Conservation (phyloP, 495 filamentous ascomycete genomes). For the Aspergillus diversus region DNA sequence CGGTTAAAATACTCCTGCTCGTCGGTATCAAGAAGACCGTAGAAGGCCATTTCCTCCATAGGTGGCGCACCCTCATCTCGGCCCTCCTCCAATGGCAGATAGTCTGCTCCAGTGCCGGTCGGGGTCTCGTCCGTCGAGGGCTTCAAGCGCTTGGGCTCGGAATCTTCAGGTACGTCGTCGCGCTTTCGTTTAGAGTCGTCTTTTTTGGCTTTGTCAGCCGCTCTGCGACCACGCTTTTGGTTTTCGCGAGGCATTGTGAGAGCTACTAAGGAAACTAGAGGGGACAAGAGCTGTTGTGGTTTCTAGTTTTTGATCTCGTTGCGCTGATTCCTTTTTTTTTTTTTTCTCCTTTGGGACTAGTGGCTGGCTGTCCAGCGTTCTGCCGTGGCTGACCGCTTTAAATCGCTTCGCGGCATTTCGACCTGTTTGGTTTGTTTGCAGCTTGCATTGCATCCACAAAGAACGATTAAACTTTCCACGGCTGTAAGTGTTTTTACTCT, state of each 20-base stretch:
- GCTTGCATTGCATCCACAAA: no score
- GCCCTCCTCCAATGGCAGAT: slow-evolving; percentile 40
- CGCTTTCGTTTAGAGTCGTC: slow-evolving; percentile 48
- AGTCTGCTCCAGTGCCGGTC: slow-evolving; percentile 38
- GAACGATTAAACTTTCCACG: no score
- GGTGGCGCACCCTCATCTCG: slow-evolving; percentile 21
- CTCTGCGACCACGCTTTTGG: slow-evolving; percentile 70
- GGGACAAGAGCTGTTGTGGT: no score
- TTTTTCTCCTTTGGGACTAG: no score
- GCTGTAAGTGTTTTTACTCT: no score
- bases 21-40: slow-evolving; percentile 83
- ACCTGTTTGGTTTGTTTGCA: no score
- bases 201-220: slow-evolving; percentile 52
- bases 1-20: slow-evolving; percentile 94
- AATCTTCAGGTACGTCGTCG: slow-evolving; percentile 46
- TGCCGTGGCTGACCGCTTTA: no score
- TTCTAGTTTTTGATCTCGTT: no score
- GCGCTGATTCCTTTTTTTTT: no score
- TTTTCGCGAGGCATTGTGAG: slow-evolving; percentile 57
- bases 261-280: slow-evolving; percentile 5
- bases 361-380: no score
- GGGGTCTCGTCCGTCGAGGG: slow-evolving; percentile 34
- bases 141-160: slow-evolving; percentile 44
- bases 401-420: no score
- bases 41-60: slow-evolving; percentile 65